Conservation (phyloP, 805 yeast species). For the Tetrapisispora taiwanensis region DNA sequence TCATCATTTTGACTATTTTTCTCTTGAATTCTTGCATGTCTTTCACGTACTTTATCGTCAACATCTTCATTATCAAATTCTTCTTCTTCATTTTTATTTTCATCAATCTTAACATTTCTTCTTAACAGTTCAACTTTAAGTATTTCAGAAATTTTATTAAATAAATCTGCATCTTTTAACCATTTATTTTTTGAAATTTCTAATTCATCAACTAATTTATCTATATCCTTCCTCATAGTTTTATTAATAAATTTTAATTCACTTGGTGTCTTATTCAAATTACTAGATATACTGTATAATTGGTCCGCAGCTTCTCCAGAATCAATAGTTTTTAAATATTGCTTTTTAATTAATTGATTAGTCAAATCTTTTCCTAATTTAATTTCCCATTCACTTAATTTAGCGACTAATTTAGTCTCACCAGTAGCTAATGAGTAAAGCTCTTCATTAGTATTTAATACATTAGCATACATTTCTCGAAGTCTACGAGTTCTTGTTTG, state of each 20-base stretch:
- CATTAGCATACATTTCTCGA: constrained; percentile 18
- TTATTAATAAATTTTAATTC: constrained; percentile 19
- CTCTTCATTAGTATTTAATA: constrained; percentile 17
- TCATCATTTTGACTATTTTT: not conserved
- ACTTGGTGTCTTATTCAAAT: constrained; percentile 20
- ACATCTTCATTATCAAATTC: constrained; percentile 7
- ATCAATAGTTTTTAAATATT: constrained; percentile 11
- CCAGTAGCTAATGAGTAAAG: constrained; percentile 16
- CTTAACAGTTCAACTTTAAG: constrained; percentile 19
- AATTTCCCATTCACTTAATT: constrained; percentile 21
- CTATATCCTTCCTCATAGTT: constrained; percentile 18
- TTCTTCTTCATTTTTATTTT: constrained; percentile 7
- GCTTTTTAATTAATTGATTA: constrained; percentile 13
- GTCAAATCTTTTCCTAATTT: constrained; percentile 18
- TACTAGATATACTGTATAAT: constrained; percentile 17
- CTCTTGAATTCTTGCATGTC: not conserved
- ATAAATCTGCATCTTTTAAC: constrained; percentile 25
- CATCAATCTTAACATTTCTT: constrained; percentile 14
- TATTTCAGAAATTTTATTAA: constrained; percentile 17
- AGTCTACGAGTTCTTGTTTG: constrained; percentile 15
- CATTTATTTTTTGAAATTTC: constrained; percentile 20
- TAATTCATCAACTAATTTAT: constrained; percentile 16
- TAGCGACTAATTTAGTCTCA: constrained; percentile 15
- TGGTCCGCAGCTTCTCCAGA: constrained; percentile 6
- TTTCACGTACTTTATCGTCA: constrained; percentile 4